Evolutionary conservation across 371 early-diverging fungal species (phyloP).

Genomic region (Nematocida homosporus): DNA sequence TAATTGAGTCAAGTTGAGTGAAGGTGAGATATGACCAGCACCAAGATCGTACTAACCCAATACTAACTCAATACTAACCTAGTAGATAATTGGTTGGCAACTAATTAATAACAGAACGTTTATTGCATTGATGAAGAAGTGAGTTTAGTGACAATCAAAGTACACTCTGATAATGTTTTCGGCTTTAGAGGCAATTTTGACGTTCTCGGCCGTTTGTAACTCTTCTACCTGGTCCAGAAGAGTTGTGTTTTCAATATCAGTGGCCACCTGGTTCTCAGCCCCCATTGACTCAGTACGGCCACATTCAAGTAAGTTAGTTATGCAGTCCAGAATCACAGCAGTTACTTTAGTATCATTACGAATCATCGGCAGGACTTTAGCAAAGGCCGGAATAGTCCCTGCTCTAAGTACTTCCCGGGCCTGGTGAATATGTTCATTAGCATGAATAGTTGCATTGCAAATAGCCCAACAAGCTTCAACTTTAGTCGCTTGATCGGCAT

Average conservation of each 20-base stretch:
- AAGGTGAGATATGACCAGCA: too few species aligned
- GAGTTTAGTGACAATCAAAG: constrained; percentile 60
- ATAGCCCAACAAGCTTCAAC: constrained; percentile 99
- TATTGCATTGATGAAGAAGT: constrained; percentile 3
- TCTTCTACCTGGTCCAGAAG: constrained; percentile 63
- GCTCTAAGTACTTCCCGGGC: constrained; percentile 76
- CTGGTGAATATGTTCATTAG: constrained; percentile 38
- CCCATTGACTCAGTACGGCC: constrained; percentile 71
- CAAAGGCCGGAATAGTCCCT: constrained; percentile 84
- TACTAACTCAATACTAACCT: too few species aligned
- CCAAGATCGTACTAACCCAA: too few species aligned
- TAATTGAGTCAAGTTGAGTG: too few species aligned
- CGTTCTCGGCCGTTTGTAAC: constrained; percentile 55
- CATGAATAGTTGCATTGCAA: constrained; percentile 71
- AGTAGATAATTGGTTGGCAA: too few species aligned
- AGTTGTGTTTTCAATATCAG: constrained; percentile 55
- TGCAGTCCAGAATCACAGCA: constrained; percentile 84
- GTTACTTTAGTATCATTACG: constrained; percentile 76
- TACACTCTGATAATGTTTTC: constrained; percentile 63
- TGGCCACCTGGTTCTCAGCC: constrained; percentile 66
- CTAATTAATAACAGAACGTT: neutral
- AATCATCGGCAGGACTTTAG: constrained; percentile 73
- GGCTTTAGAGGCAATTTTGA: constrained; percentile 54
- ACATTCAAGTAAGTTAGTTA: constrained; percentile 91
- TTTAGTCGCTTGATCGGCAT: constrained; percentile 88